Base-by-base conservation (phyloP, 192 early-diverging fungal species). In the Podila epicladia region DNA sequence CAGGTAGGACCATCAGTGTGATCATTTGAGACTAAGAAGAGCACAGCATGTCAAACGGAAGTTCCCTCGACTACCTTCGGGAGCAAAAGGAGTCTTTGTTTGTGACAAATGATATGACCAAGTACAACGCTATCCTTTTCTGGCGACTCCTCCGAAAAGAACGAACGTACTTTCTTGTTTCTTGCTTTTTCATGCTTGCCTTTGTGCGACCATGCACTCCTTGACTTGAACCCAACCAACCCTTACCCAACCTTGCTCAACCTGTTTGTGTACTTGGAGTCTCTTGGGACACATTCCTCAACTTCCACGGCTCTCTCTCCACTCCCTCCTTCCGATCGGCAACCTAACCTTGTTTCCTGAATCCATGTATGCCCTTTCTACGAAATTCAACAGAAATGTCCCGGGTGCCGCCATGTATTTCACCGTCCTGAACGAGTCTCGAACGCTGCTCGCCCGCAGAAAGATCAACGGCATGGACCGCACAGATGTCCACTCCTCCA, bases 331-430 rank as follows among this genome's bases (percentile, higher is more conserved):
- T 45, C 41, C 41, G 41, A 45, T 45, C 41, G 41, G 41, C 41
- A 45, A 45, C 41, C 41, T 45, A 45, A 45, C 41, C 41, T 45
- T 45, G 41, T 49, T 29, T 32, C 48, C 17, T 37, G 9, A 37
- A 37, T 37, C 35, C n/a, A 41, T 58, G 9, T 20, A 2, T 31
- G 37, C 31, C 1, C 37, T 17, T 5, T 7, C 26, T 37, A 51
- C 49, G 58, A 62, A 62, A 24, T 24, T 20, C 11, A 17, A 9
- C 45, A 91, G 90, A 73, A 92, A 92, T 74, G 87, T 89, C 15
- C 91, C 91, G 6, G 94, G 94, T 3, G 87, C 87, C 22, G 93
- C 89, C 15, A 71, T 93, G 62, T 96, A 96, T 61, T 95, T 95
- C 71, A 83, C 86, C 41, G 85, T 87, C 1, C 72, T 95, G 62